Conservation (phyloP, 2,329 filamentous ascomycete genomes). For the Colletotrichum zoysiae region DNA sequence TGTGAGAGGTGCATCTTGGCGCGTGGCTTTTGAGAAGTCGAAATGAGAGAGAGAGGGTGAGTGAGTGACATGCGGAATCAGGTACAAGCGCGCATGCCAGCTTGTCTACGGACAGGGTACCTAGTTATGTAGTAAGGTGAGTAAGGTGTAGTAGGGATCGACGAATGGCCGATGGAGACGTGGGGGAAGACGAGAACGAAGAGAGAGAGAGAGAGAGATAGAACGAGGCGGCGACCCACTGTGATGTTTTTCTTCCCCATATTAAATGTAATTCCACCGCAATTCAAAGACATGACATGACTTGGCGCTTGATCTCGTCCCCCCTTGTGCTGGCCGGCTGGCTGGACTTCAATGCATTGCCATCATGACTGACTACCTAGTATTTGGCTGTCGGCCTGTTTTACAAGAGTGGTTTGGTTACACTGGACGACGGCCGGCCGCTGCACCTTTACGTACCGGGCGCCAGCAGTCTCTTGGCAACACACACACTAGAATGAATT, state of each 20-base stretch:
- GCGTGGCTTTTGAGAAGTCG: not conserved
- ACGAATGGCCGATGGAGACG: not conserved
- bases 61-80: not conserved
- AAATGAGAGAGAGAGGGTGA: not conserved
- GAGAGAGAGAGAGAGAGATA: not conserved
- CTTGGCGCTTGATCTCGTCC: slow-evolving; percentile 19
- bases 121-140: too few species aligned
- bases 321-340: not conserved
- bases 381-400: too few species aligned
- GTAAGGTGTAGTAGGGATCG: not conserved
- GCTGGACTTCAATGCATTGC: slow-evolving; percentile 6
- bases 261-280: not conserved
- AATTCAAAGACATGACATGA: slow-evolving; percentile 27
- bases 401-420: not conserved
- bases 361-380: not conserved
- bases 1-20: not conserved
- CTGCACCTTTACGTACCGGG: slow-evolving; percentile 37
- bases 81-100: not conserved
- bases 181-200: not conserved
- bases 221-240: not conserved
- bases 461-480: slow-evolving; percentile 29
- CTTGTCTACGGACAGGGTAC: not conserved
- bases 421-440: slow-evolving; percentile 6
- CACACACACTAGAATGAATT: slow-evolving; percentile 3
- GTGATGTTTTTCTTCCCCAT: slow-evolving; percentile 5